Base-by-base conservation (phyloP, 208 protist genomes). In the Jaenimonas drosophilae region DNA sequence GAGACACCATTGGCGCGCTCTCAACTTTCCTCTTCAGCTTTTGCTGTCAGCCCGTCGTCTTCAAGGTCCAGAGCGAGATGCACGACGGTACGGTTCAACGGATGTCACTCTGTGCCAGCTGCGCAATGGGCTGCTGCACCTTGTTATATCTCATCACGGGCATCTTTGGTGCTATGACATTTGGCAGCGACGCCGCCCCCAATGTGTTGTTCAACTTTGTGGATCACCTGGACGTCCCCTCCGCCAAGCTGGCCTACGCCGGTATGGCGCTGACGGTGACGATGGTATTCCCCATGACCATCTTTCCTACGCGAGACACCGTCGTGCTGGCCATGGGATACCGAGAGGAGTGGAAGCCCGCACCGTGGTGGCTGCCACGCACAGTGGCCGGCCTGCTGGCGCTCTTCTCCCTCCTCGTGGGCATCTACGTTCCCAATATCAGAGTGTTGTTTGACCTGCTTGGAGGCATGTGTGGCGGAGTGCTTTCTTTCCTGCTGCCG, bases 201-300 rank as follows among this genome's bases (percentile, higher is more conserved):
- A 92, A 89, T 47, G 60, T 92, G 31, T 67, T 92, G 54, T 60
- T 64, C 21, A 92, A 92, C 66, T 84, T 80, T 31, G 59, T 45
- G 9, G 32, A 43, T 21, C 64, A 78, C 48, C 50, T 76, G 23
- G 55, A 72, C 31, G 54, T 55, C 21, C 58, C 43, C 7, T 74
- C 76, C 29, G 59, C 85, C 25, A 59, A 59, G 45, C 14, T 85
- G 5, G 78, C 76, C 28, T 92, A 78, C 56, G 28, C 73, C 28
- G 73, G 71, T 28, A 88, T 88, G 57, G 61, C 56, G 32, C 27
- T 91, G 12, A 65, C 73, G 27, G 69, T 88, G 28, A 88, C 76
- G 19, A 81, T 92, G 67, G 73, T 70, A 21, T 89, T 92, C 51
- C 84, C 84, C 9, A 82, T 92, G 58, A 72, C 62, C 27, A 83